These are phyloP conservation scores for Arabidopsis thaliana DNA, from an alignment of 345 rosid genomes.

Conservation along the genomic window DNA sequence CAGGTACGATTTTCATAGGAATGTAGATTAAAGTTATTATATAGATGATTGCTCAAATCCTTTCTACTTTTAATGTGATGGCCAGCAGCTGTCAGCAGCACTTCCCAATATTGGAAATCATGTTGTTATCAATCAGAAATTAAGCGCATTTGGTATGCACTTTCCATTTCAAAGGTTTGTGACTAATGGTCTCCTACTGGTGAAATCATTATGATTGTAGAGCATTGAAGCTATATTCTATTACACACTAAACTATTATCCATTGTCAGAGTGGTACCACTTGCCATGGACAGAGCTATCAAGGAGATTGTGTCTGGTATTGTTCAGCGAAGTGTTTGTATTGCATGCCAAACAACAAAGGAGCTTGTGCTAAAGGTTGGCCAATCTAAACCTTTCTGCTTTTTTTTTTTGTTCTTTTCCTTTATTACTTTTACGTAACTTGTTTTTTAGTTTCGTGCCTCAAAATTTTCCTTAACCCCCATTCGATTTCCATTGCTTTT, in stretches of 20 bases:
- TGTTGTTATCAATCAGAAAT: slow-evolving; percentile 85
- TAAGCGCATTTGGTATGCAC: slow-evolving; percentile 70
- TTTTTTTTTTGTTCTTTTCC: background rate
- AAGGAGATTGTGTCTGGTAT: slow-evolving; percentile 88
- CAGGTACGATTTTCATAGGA: slow-evolving; percentile 51
- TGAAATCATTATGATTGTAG: slow-evolving; percentile 11
- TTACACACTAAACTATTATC: background rate
- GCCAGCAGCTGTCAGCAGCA: slow-evolving; percentile 70
- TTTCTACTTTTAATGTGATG: slow-evolving; percentile 19
- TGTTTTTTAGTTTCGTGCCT: slow-evolving; percentile 5
- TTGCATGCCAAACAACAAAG: slow-evolving; percentile 97
- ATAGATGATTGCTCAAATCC: slow-evolving; percentile 18
- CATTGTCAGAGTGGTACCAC: slow-evolving; percentile 75
- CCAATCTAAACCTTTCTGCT: background rate
- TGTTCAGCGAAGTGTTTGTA: slow-evolving; percentile 97
- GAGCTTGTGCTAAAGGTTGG: slow-evolving; percentile 96
- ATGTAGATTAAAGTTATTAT: slow-evolving; percentile 8
- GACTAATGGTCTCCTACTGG: slow-evolving; percentile 25
- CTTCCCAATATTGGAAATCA: slow-evolving; percentile 80
- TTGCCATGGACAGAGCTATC: slow-evolving; percentile 94
- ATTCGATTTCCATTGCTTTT: background rate
- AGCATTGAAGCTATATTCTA: slow-evolving; percentile 11
- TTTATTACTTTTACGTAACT: background rate
- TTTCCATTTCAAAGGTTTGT: slow-evolving; percentile 91
- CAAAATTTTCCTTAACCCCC: background rate